Base-by-base conservation (phyloP, 352 stramenopile genomes). In the Aphanomyces invadans region DNA sequence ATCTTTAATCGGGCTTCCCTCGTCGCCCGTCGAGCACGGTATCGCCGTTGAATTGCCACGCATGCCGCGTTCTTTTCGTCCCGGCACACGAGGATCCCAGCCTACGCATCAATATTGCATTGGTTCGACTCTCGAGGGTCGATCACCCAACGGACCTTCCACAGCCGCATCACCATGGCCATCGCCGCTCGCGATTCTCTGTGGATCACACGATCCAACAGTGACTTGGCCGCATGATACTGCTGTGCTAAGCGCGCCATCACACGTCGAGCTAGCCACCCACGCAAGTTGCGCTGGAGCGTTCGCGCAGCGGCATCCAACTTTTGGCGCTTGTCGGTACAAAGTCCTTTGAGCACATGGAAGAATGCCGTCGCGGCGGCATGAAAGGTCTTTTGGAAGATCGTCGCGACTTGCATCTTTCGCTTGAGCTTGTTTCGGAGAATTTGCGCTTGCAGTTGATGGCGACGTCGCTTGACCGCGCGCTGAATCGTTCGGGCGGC, bases 401-500 rank as follows among this genome's bases (percentile, higher is more conserved):
- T 19, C 19, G n/a, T 32, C 5, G 38, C 31, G 7, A 51, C 36
- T 11, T 26, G 32, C 10, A 23, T 23, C 55, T 64, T 23, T 9
- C 36, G 5, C 17, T 39, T 23, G 25, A 64, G 55, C 19, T 49
- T 48, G 0, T 32, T 19, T 7, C 55, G 38, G 3, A 64, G 15
- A 1, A 9, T 11, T 5, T 4, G 29, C 3, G 32, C 55, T n/a
- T 26, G 33, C 12, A 12, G 32, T 21, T 29, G 55, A 17, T 29
- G 29, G 31, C 21, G 21, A 38, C n/a, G 9, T 2, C 26, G 55
- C 32, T 71, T 74, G 39, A 75, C 33, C 3, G 60, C 62, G 9
- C 73, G 72, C 70, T 91, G 82, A 25, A 89, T 82, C 31, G 68
- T 74, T 3, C 53, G 73, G 0, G 79, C 78, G 53, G 80, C 78